These are phyloP conservation scores for Thalassiosira mediterranea DNA, from an alignment of 352 stramenopile species.

Conservation along the genomic window DNA sequence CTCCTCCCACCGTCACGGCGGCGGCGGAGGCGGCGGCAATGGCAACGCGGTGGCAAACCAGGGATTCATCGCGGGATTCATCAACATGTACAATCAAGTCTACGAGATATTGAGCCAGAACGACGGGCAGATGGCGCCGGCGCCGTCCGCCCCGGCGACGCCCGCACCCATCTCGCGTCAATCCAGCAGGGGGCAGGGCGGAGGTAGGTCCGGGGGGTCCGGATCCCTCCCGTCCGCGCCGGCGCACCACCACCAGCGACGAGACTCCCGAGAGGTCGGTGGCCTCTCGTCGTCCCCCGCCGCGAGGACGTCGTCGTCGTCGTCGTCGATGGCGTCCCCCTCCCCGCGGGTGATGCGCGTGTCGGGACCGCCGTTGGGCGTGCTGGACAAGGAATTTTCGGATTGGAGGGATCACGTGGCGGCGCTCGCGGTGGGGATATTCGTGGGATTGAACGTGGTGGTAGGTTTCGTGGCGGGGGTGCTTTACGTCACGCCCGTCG, in stretches of 20 bases:
- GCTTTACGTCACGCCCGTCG: conserved; percentile 32
- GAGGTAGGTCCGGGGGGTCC: too few relatives aligned
- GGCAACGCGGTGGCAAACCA: background rate
- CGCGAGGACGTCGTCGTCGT: too few relatives aligned
- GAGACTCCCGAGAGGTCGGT: too few relatives aligned
- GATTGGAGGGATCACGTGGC: conserved; percentile 48
- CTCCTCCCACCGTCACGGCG: too few relatives aligned
- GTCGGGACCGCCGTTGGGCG: conserved; percentile 9
- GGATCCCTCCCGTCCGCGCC: too few relatives aligned
- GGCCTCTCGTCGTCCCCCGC: too few relatives aligned
- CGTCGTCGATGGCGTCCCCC: too few relatives aligned
- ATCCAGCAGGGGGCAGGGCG: too few relatives aligned
- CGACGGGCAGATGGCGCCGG: background rate
- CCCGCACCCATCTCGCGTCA: too few relatives aligned
- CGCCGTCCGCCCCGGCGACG: background rate
- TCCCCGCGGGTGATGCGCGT: too few relatives aligned
- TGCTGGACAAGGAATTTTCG: conserved; percentile 63
- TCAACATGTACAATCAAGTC: conserved; percentile 30
- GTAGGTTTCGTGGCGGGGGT: conserved; percentile 64
- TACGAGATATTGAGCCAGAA: conserved; percentile 18
- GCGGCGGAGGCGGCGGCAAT: conserved; percentile 5
- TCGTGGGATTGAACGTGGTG: conserved; percentile 58
- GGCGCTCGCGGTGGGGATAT: conserved; percentile 54
- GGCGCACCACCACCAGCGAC: too few relatives aligned
- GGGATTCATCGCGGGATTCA: conserved; percentile 24